Evolutionary conservation across 441 rosid genomes (phyloP), one percentile per base, ranked within the genome.

Genomic region (Populus hybrid): DNA sequence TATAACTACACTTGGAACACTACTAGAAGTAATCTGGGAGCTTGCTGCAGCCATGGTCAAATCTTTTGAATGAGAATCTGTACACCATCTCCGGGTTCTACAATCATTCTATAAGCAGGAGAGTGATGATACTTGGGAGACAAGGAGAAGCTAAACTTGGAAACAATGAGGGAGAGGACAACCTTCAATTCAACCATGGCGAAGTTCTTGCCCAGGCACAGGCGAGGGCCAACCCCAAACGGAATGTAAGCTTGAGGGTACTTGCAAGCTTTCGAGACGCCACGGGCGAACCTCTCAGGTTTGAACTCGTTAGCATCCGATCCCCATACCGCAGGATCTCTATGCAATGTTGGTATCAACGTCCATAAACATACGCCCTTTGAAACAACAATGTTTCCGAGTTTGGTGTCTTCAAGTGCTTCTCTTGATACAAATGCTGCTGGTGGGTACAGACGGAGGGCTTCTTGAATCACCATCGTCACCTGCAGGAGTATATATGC

Each of bases 321-420:
- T 35, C 92, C 94, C 93, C 97, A 92, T 10, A 84, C 77, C 32
- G 77, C 88, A 3, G 92, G 89, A 76, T 89, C 93, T 50, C 91
- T 82, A 75, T 90, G 94, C 70, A 92, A 77, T 1, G 90, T 81
- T 23, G 92, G 89, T 40, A 90, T 87, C 71, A 89, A 81, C 0
- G 90, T 89, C 92, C 94, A 90, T 32, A 88, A 76, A 75, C 89
- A 87, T 8, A 88, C 83, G 2, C 88, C 90, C 35, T 90, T 89
- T 2, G 92, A 93, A 18, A 89, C 82, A 53, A 38, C 68, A 7
- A 92, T 73, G 73, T 79, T 85, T 8, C 93, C 90, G 0, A 92
- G 67, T 69, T 78, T 84, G 57, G 81, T 84, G 20, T 90, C 89
- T 74, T 85, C 82, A 2, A 85, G 85, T 23, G 97, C 92, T 83